These are phyloP conservation scores for Phytophthora cactorum DNA, from an alignment of 352 stramenopile species.

Conservation along the genomic window DNA sequence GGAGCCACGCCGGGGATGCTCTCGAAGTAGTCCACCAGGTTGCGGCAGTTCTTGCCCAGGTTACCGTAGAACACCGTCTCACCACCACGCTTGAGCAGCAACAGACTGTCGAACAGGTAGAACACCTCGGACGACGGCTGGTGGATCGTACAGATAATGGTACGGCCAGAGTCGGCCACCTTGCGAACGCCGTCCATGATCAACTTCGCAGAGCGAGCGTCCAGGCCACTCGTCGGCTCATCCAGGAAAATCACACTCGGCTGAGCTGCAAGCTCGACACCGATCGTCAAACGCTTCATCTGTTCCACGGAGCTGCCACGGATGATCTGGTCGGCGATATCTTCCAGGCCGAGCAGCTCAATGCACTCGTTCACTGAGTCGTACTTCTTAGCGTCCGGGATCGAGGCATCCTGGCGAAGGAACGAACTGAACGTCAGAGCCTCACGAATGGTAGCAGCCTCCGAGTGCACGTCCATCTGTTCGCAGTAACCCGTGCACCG, in stretches of 20 bases:
- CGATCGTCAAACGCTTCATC: not conserved
- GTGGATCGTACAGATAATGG: too few relatives aligned
- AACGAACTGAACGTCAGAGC: not conserved
- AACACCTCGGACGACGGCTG: too few relatives aligned
- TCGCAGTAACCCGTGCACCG: not conserved
- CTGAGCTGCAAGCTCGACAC: not conserved
- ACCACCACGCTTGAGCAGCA: not conserved
- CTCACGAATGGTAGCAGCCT: not conserved
- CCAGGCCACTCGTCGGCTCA: not conserved
- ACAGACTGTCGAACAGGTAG: conserved; percentile 50
- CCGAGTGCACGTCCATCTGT: not conserved
- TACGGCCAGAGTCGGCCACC: too few relatives aligned
- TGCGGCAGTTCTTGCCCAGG: conserved; percentile 30
- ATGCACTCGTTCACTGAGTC: not conserved
- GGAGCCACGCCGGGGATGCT: conserved; percentile 21
- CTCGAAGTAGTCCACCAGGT: conserved; percentile 50
- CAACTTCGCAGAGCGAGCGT: too few relatives aligned
- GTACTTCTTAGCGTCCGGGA: not conserved
- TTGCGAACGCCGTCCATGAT: too few relatives aligned
- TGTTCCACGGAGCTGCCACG: not conserved
- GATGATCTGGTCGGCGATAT: not conserved
- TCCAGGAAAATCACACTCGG: not conserved
- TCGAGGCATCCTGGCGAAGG: not conserved
- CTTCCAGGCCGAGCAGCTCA: not conserved
- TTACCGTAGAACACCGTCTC: too few relatives aligned